Base-by-base conservation (phyloP, 805 yeast genomes). In the Peterozyma xylosa region DNA sequence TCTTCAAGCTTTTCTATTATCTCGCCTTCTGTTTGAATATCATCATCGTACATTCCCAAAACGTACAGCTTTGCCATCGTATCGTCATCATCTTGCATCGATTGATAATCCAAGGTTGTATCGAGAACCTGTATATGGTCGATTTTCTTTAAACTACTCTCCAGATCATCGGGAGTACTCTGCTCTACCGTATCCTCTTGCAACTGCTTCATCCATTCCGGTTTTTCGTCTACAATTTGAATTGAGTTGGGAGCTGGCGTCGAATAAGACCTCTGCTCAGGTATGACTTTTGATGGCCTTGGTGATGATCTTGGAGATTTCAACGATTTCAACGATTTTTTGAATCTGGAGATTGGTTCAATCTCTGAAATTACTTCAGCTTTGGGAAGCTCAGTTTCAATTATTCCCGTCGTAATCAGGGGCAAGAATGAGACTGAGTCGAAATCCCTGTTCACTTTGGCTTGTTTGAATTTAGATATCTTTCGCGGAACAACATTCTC, bases 11-110 rank as follows among this genome's bases (percentile, higher is more conserved):
- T 62, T 47, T 75, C 74, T 16, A 81, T 71, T 0, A 81, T 71
- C 11, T 74, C 74, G 0, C 85, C 85, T 40, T 71, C 70, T 0
- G 78, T 73, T 18, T 63, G 68, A 9, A 74, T 58, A 50, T 80
- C 85, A 47, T 77, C 85, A 52, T 80, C 84, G 52, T 76, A 79
- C 50, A 73, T 57, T 1, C 86, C 86, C 17, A 68, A 50, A n/a
- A 68, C 62, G 50, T 81, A 81, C 0, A 83, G 84, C 42, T 70
- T 67, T 0, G 77, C 83, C 81, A 80, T 74, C 3, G 73, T 68
- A 40, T 78, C 82, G 50, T 73, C 45, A 50, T 77, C 73, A 15
- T 65, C 64, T 18, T 68, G 70, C 29, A 74, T 46, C 2, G 66
- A 51, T 9, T 53, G 57, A 50, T 66, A 73, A 47, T 77, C 81